phyloP scores from a whole-genome alignment of 2,329 filamentous ascomycete genomes.

The Trichoderma cornu-damae region DNA sequence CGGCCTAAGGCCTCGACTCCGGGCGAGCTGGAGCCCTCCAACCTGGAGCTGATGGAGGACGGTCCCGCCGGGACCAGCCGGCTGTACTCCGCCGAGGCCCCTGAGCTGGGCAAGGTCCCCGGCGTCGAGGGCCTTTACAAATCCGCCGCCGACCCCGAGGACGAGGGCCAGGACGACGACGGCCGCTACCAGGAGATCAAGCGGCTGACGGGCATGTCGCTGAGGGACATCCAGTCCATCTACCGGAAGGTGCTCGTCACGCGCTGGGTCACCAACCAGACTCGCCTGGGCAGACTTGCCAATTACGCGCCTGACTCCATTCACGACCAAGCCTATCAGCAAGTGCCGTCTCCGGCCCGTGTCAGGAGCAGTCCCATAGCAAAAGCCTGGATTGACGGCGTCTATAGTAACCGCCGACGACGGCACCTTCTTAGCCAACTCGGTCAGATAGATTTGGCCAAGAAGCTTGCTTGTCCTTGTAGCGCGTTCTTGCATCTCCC shows the following conservation, averaged over 20 bases:
- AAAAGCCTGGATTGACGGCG: constrained; percentile 4
- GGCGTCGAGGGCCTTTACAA: constrained; percentile 51
- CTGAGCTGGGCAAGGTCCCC: constrained; percentile 48
- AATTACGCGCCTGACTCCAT: neutral
- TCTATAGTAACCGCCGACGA: neutral
- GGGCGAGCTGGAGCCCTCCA: constrained; percentile 31
- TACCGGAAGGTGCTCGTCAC: constrained; percentile 66
- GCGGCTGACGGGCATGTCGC: constrained; percentile 49
- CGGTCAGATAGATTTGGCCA: neutral
- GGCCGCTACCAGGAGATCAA: constrained; percentile 50
- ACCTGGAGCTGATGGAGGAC: constrained; percentile 35
- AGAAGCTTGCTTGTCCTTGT: constrained; percentile 5
- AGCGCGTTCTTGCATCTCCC: constrained; percentile 6
- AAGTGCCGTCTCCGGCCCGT: neutral
- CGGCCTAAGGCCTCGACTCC: constrained; percentile 28
- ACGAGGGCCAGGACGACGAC: constrained; percentile 46
- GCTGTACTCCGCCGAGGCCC: constrained; percentile 42
- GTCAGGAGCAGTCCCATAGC: neutral
- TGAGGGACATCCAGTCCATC: constrained; percentile 50
- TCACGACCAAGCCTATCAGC: neutral
- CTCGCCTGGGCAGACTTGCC: constrained; percentile 72
- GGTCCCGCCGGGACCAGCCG: constrained; percentile 34
- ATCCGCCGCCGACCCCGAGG: constrained; percentile 44
- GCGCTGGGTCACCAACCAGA: constrained; percentile 83
- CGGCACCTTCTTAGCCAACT: neutral